Evolutionary conservation across 331 rosid species (phyloP).

Genomic region (Stylosanthes scabra): DNA sequence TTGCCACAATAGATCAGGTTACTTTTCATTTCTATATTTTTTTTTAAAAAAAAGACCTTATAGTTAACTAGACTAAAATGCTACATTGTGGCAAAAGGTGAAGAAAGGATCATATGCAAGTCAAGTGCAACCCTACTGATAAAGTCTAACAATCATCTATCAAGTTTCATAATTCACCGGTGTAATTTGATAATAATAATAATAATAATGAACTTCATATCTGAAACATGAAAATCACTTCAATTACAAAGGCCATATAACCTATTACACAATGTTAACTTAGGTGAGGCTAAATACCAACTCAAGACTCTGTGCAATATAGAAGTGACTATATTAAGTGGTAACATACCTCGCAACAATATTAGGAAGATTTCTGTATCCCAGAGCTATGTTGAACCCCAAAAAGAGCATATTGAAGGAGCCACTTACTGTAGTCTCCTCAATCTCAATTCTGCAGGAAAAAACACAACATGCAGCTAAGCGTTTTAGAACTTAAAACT

Average conservation of each 20-base stretch:
- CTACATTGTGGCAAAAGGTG: not conserved
- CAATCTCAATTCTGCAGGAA: conserved; percentile 84
- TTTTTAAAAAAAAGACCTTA: not conserved
- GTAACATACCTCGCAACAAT: conserved; percentile 75
- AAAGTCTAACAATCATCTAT: not conserved
- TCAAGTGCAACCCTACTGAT: not conserved
- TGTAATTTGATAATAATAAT: not conserved
- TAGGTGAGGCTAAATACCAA: not conserved
- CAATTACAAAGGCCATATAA: not conserved
- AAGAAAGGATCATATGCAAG: not conserved
- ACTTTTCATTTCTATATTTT: not conserved
- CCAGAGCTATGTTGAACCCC: conserved; percentile 74
- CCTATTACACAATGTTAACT: conserved; percentile 9
- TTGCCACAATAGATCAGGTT: not conserved
- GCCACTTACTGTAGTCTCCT: conserved; percentile 86
- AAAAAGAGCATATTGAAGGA: conserved; percentile 89
- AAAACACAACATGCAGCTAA: not conserved
- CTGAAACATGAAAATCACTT: conserved; percentile 9
- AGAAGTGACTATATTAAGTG: conserved; percentile 27
- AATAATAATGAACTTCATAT: not conserved
- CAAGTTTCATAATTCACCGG: not conserved
- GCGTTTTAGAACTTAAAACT: not conserved
- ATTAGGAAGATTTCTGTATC: conserved; percentile 85
- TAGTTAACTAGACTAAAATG: not conserved
- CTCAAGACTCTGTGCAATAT: conserved; percentile 20